These are phyloP conservation scores for Saururus chinensis DNA, from an alignment of 164 flowering plant genomes.

Conservation along the genomic window DNA sequence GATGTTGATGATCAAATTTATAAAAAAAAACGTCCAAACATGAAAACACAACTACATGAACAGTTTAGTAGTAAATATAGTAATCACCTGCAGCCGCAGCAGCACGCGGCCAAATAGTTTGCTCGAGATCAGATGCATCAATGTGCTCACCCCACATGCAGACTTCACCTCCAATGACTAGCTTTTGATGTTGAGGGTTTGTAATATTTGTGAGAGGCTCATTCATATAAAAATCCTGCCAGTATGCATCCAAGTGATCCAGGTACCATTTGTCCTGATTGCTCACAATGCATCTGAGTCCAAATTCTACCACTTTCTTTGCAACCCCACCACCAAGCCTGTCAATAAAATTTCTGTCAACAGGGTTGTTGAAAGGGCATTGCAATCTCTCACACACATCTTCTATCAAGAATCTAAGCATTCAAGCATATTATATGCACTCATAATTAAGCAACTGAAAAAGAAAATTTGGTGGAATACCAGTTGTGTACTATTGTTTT, in stretches of 20 bases:
- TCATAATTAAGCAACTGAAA: background rate
- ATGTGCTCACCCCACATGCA: conserved; percentile 87
- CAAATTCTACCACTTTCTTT: conserved; percentile 47
- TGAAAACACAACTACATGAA: too few species aligned
- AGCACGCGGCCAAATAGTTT: conserved; percentile 93
- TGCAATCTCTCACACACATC: background rate
- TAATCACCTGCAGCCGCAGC: conserved; percentile 90
- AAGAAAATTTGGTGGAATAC: conserved; percentile 17
- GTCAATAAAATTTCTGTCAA: conserved; percentile 1
- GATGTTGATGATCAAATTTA: too few species aligned
- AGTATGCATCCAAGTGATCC: conserved; percentile 58
- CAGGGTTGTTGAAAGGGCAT: background rate
- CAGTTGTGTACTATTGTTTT: conserved; percentile 86
- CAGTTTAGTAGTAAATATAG: background rate
- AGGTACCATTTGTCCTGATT: conserved; percentile 85
- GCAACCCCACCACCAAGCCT: conserved; percentile 80
- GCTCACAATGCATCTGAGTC: conserved; percentile 80
- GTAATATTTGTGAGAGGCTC: conserved; percentile 71
- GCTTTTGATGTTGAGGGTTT: conserved; percentile 34
- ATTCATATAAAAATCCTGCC: conserved; percentile 59
- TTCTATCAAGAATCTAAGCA: background rate
- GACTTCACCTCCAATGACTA: conserved; percentile 80
- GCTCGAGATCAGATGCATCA: conserved; percentile 69
- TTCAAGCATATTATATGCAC: background rate
- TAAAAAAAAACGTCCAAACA: too few species aligned